phyloP scores from a whole-genome alignment of 352 stramenopile genomes.

The Pythium guiyangense region DNA sequence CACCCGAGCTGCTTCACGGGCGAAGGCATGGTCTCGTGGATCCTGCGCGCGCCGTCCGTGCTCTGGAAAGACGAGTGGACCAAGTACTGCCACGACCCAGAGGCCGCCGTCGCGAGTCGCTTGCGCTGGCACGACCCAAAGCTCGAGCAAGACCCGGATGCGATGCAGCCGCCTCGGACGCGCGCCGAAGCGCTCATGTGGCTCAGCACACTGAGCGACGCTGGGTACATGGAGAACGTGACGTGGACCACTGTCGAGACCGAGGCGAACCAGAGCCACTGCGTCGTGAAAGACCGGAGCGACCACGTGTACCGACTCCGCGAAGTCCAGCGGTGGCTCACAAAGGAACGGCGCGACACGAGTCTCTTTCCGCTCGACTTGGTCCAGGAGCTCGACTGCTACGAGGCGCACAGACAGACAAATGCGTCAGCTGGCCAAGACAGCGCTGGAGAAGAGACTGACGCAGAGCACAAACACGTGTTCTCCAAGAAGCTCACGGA shows the following conservation, averaged over 20 bases:
- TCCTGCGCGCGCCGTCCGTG: constrained; percentile 30
- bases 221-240: constrained; percentile 54
- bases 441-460: background rate
- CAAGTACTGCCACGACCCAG: constrained; percentile 39
- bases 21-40: constrained; percentile 61
- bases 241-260: constrained; percentile 13
- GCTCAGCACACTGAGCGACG: constrained; percentile 52
- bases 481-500: constrained; percentile 60
- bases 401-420: constrained; percentile 3
- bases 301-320: constrained; percentile 55
- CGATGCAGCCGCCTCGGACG: constrained; percentile 36
- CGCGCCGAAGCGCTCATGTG: constrained; percentile 35
- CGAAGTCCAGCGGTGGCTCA: constrained; percentile 45
- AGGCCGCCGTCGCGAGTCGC: constrained; percentile 13
- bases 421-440: background rate
- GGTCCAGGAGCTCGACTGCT: constrained; percentile 57
- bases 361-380: constrained; percentile 65
- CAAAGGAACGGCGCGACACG: constrained; percentile 22
- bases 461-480: constrained; percentile 13
- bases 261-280: constrained; percentile 31
- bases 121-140: constrained; percentile 32
- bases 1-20: constrained; percentile 52
- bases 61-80: constrained; percentile 54
- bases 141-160: constrained; percentile 36
- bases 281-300: constrained; percentile 35